Percentiles rank a stretch among this genome's conserved stretches.
Conservation (phyloP, 345 rosid species). For the Syzygium oleosum region DNA sequence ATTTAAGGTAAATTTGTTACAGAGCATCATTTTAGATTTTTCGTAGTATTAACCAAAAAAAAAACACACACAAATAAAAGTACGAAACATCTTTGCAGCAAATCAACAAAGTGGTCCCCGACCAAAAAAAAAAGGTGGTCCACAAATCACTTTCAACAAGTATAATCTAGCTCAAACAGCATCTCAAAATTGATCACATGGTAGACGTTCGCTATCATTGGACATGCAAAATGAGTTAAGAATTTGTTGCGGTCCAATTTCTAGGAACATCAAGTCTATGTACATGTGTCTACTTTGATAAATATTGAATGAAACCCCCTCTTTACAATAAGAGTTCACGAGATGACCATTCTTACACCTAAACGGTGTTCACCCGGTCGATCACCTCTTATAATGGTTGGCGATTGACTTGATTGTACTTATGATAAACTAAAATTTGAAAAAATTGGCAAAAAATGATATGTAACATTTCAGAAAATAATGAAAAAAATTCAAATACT, state of each 20-base stretch:
- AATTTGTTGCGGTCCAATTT: background rate
- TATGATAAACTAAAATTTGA: background rate
- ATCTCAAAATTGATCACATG: background rate
- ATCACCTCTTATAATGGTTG: background rate
- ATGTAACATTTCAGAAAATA: background rate
- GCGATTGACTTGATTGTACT: background rate
- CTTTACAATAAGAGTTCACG: background rate
- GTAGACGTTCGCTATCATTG: background rate
- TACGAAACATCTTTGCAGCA: too few species aligned
- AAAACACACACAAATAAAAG: background rate
- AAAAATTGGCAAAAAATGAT: background rate
- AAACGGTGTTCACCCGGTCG: background rate
- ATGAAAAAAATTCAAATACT: background rate
- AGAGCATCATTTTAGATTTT: too few species aligned
- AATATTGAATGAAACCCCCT: background rate
- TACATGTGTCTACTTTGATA: background rate
- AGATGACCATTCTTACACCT: background rate
- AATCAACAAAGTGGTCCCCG: too few species aligned
- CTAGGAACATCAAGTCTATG: background rate
- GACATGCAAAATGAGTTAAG: background rate
- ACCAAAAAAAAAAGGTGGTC: too few species aligned
- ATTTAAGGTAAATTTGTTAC: too few species aligned
- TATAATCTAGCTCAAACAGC: background rate
- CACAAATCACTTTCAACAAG: background rate
- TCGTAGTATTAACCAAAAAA: background rate